Conservation (phyloP, 345 rosid species). For the Cochlearia excelsa region DNA sequence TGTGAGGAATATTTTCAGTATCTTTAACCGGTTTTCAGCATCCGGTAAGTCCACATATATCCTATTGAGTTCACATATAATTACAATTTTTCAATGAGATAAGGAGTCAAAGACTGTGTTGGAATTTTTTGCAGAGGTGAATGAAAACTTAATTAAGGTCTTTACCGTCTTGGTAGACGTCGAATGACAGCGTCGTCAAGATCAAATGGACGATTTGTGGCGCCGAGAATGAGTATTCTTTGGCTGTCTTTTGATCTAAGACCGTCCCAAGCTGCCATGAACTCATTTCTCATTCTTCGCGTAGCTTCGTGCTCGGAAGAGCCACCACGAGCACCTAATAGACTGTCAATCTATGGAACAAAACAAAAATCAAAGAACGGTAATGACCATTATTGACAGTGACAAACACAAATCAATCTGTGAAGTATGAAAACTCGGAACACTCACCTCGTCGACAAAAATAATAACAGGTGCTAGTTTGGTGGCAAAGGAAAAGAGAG, state of each 20-base stretch:
- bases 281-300: slow-evolving; percentile 97
- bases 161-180: slow-evolving; percentile 91
- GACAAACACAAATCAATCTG: no score
- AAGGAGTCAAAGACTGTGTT: background rate
- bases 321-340: slow-evolving; percentile 98
- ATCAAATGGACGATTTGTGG: slow-evolving; percentile 98
- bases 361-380: background rate
- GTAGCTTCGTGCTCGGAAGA: slow-evolving; percentile 94
- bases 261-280: slow-evolving; percentile 99
- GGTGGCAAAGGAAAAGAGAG: slow-evolving; percentile 91
- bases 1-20: slow-evolving; percentile 67
- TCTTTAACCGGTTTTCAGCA: slow-evolving; percentile 84
- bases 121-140: no score
- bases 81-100: background rate
- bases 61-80: slow-evolving; percentile 33
- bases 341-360: slow-evolving; percentile 72
- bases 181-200: slow-evolving; percentile 99
- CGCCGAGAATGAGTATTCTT: slow-evolving; percentile 93
- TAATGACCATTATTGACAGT: no score
- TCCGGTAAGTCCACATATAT: slow-evolving; percentile 95
- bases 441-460: slow-evolving; percentile 91
- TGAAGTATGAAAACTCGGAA: background rate
- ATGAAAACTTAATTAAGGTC: no score
- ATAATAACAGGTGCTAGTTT: slow-evolving; percentile 90
- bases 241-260: slow-evolving; percentile 92